Base-by-base conservation (phyloP, 768 basidiomycete species). In the Suillus occidentalis region DNA sequence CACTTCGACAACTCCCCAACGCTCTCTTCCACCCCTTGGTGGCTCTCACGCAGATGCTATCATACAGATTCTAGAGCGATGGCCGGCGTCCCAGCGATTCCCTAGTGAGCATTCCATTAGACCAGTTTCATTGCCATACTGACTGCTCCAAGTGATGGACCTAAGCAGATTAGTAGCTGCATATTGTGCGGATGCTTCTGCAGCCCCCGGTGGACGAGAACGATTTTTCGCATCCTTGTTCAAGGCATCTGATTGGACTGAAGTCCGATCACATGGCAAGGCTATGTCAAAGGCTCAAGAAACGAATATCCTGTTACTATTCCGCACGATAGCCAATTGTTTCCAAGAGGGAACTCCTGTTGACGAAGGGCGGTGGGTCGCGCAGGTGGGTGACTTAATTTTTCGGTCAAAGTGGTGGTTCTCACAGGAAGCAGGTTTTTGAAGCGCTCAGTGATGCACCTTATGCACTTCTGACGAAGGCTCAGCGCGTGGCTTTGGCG, bases 271-370 rank as follows among this genome's bases (percentile, higher is more conserved):
- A 1, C 87, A 87, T 84, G 71, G 79, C 36, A 73, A 76, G n/a
- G 82, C 89, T 0, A 73, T 90, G 42, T 75, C 81, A 4, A 97
- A 94, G 76, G 75, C 87, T 8, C 81, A 89, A 63, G 95, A 97
- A 73, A 97, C 90, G 20, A 98, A 98, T 72, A 82, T 89, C 1
- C 80, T 97, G 65, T 82, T 99, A 31, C 81, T 91, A 2, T 79
- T 97, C 58, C 85, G 96, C 40, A 89, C 87, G 0, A 70, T 97
- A 42, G 87, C 92, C 34, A 99, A 99, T 75, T 78, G 83, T 40
- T 88, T 95, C 72, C 85, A 89, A 69, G 88, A 88, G 4, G 82
- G 80, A 20, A 74, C 79, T 8, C 72, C 68, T 6, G 66, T 82
- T 47, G 75, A 73, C 7, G 81, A 84, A 59, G 82, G 79, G 31